phyloP scores from a whole-genome alignment of 257 asterid species.

The Gynochthodes officinalis region DNA sequence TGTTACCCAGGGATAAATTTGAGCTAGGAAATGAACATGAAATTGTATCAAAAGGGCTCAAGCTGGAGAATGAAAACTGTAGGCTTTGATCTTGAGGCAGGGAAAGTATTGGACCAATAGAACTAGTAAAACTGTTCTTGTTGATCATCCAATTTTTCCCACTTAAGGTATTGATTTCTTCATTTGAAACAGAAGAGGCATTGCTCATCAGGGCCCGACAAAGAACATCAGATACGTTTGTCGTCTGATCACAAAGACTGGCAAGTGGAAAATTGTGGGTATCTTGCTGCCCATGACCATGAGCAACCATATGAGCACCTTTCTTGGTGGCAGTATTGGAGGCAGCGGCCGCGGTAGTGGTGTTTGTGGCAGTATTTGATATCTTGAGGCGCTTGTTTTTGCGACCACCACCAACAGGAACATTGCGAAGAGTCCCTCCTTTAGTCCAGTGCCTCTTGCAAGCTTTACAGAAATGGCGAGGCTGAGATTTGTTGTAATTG shows the following conservation, averaged over 20 bases:
- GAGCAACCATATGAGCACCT: background rate
- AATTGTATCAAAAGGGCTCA: slow-evolving; percentile 28
- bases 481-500: slow-evolving; percentile 70
- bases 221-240: slow-evolving; percentile 23
- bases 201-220: slow-evolving; percentile 28
- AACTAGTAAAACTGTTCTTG: background rate
- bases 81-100: slow-evolving; percentile 13
- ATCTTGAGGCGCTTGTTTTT: slow-evolving; percentile 59
- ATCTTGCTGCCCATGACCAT: slow-evolving; percentile 2
- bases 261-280: background rate
- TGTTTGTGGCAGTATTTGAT: slow-evolving; percentile 15
- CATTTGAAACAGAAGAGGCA: slow-evolving; percentile 26
- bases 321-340: slow-evolving; percentile 1
- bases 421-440: slow-evolving; percentile 75
- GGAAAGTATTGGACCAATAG: slow-evolving; percentile 6
- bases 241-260: slow-evolving; percentile 20
- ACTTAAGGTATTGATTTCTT: slow-evolving; percentile 1
- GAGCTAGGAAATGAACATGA: slow-evolving; percentile 24
- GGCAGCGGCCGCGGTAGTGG: background rate
- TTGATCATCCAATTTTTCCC: slow-evolving; percentile 4
- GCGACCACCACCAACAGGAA: slow-evolving; percentile 72
- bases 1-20: slow-evolving; percentile 21
- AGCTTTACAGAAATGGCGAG: slow-evolving; percentile 70
- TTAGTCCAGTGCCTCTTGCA: slow-evolving; percentile 83
- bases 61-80: slow-evolving; percentile 35